Percentiles rank a stretch among this genome's conserved stretches.
phyloP scores from a whole-genome alignment of 2,329 filamentous ascomycete species.

The Cladosporium halotolerans region DNA sequence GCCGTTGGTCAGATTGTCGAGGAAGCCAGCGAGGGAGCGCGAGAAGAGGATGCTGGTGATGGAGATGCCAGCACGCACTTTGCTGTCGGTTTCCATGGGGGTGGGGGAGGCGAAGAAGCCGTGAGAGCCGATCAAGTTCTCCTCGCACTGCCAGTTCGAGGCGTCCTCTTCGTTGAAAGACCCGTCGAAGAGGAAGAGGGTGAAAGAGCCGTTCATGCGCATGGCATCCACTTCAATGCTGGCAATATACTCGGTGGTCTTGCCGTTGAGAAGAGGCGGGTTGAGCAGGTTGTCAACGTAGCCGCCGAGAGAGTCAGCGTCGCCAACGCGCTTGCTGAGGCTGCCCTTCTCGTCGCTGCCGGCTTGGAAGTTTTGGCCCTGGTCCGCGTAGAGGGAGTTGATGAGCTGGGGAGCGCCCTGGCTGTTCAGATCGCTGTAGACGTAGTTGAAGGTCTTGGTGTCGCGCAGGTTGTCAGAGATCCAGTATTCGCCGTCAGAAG shows the following conservation, averaged over 20 bases:
- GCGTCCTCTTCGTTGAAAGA: constrained; percentile 39
- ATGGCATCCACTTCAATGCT: constrained; percentile 7
- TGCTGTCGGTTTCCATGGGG: constrained; percentile 6
- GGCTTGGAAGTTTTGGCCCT: constrained; percentile 4
- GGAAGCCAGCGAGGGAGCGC: neutral
- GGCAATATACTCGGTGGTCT: constrained; percentile 9
- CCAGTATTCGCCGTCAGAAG: constrained; percentile 57
- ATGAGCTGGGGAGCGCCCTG: constrained; percentile 44
- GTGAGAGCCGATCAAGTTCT: constrained; percentile 57
- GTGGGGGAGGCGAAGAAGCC: constrained; percentile 37
- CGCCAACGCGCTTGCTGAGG: neutral
- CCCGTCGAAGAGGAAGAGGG: constrained; percentile 64
- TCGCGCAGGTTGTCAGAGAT: constrained; percentile 57
- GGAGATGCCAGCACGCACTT: constrained; percentile 10
- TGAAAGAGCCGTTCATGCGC: constrained; percentile 49
- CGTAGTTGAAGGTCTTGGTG: constrained; percentile 63
- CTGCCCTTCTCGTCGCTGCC: constrained; percentile 8
- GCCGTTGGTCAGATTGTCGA: constrained; percentile 11
- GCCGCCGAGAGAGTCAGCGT: neutral
- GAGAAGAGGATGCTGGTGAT: constrained; percentile 9
- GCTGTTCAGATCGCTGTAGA: constrained; percentile 59
- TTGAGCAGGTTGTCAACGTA: constrained; percentile 1
- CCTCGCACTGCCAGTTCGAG: constrained; percentile 45
- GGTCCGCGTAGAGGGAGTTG: constrained; percentile 51
- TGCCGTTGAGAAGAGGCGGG: constrained; percentile 3